phyloP scores from a whole-genome alignment of 345 rosid species.

The Linum tenue region DNA sequence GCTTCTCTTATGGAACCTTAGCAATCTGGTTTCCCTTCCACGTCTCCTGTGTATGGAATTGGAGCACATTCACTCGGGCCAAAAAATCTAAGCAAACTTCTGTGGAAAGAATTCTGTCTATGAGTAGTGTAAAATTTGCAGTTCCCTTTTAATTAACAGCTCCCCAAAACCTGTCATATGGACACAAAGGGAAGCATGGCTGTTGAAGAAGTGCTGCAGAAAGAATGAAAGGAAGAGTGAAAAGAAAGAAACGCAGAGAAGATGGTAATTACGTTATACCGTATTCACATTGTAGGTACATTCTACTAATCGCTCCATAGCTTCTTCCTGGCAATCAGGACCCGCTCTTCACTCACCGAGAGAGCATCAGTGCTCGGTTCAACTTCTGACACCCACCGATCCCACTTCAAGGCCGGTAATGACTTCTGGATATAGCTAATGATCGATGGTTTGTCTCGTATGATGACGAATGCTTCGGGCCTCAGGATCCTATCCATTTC shows the following conservation, averaged over 20 bases:
- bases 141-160: too few relatives aligned
- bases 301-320: constrained; percentile 28
- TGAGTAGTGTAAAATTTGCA: too few relatives aligned
- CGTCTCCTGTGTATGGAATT: too few relatives aligned
- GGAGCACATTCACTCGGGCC: too few relatives aligned
- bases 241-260: neutral
- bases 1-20: too few relatives aligned
- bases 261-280: neutral
- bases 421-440: constrained; percentile 47
- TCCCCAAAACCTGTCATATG: too few relatives aligned
- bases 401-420: constrained; percentile 65
- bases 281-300: neutral
- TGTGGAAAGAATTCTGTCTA: too few relatives aligned
- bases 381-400: constrained; percentile 68
- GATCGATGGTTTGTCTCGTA: constrained; percentile 64
- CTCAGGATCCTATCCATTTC: constrained; percentile 92
- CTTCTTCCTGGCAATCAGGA: constrained; percentile 71
- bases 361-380: constrained; percentile 67
- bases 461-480: constrained; percentile 71
- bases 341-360: constrained; percentile 53
- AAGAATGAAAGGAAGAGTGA: neutral
- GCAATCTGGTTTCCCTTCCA: too few relatives aligned
- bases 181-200: neutral
- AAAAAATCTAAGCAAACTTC: too few relatives aligned
- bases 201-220: neutral